Percentiles rank a stretch among this genome's conserved stretches.
phyloP scores from a whole-genome alignment of 2,329 filamentous ascomycete genomes.

The Epichloe scottii region DNA sequence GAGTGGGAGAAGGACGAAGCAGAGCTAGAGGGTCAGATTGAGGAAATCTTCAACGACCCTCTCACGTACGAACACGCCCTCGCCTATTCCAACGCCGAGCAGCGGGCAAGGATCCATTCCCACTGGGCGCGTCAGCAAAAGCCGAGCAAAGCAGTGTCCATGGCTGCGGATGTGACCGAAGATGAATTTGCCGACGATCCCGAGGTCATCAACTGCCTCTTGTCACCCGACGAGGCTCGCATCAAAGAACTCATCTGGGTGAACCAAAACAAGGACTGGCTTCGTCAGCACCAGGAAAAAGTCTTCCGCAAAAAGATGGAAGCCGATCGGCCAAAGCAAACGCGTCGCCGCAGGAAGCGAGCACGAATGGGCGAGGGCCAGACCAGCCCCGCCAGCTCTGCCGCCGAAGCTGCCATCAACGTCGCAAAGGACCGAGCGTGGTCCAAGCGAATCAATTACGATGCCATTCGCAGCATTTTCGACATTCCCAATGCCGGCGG shows the following conservation, averaged over 20 bases:
- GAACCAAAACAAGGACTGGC: constrained; percentile 86
- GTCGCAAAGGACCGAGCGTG: constrained; percentile 56
- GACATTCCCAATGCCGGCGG: constrained; percentile 31
- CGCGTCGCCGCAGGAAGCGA: constrained; percentile 40
- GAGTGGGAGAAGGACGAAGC: constrained; percentile 53
- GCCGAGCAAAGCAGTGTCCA: constrained; percentile 36
- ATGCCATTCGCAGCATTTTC: constrained; percentile 46
- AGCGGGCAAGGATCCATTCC: constrained; percentile 41
- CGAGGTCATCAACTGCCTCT: constrained; percentile 70
- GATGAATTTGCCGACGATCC: constrained; percentile 82
- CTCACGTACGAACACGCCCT: constrained; percentile 43
- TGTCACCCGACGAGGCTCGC: constrained; percentile 59
- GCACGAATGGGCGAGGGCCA: constrained; percentile 53
- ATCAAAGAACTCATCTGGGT: constrained; percentile 92
- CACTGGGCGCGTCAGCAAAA: constrained; percentile 37
- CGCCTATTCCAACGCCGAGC: constrained; percentile 44
- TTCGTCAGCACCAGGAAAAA: constrained; percentile 77
- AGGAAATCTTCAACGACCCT: constrained; percentile 53
- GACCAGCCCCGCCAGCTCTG: constrained; percentile 51
- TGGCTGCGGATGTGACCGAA: constrained; percentile 56
- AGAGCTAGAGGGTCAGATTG: constrained; percentile 57
- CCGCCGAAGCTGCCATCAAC: constrained; percentile 55
- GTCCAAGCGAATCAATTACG: constrained; percentile 67
- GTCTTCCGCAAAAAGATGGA: constrained; percentile 60
- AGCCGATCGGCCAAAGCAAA: constrained; percentile 42